Percentiles rank a stretch among this genome's conserved stretches.
Evolutionary conservation across 805 yeast genomes (phyloP).

Genomic region (Hanseniaspora taiwanica): DNA sequence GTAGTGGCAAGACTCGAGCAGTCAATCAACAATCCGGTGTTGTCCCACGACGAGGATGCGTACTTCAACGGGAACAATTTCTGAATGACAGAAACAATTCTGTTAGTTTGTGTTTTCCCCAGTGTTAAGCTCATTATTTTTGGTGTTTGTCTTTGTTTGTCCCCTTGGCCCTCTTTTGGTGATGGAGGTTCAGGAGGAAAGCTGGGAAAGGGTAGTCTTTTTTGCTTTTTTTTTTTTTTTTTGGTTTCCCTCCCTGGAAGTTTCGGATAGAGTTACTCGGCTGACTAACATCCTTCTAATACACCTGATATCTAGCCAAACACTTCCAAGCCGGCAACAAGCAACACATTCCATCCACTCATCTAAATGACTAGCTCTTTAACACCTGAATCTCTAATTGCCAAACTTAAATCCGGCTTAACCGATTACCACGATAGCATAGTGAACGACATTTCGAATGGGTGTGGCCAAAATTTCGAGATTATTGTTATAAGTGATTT

Average conservation of each 20-base stretch:
- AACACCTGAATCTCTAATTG: slow-evolving; percentile 15
- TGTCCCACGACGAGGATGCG: slow-evolving; percentile 90
- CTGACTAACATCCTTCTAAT: too few species aligned
- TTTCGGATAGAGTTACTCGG: too few species aligned
- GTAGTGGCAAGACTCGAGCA: slow-evolving; percentile 30
- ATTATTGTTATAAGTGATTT: slow-evolving; percentile 65
- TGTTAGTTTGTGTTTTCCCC: slow-evolving; percentile 26
- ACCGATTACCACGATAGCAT: slow-evolving; percentile 19
- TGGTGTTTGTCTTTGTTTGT: too few species aligned
- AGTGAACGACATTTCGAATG: slow-evolving; percentile 48
- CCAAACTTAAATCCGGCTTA: slow-evolving; percentile 14
- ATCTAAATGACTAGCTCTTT: too few species aligned
- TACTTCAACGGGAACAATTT: slow-evolving; percentile 64
- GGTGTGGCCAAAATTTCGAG: slow-evolving; percentile 97
- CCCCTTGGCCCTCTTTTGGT: too few species aligned
- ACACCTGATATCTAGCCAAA: too few species aligned
- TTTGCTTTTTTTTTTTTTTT: too few species aligned
- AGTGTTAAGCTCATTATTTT: slow-evolving; percentile 8
- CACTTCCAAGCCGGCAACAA: too few species aligned
- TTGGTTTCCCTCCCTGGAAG: too few species aligned
- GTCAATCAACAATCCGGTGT: slow-evolving; percentile 83
- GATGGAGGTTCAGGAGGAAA: too few species aligned
- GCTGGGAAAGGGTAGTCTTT: too few species aligned
- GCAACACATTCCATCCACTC: too few species aligned
- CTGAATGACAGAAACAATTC: slow-evolving; percentile 43